phyloP scores from a whole-genome alignment of 768 basidiomycete genomes.

The Lactarius psammicola region DNA sequence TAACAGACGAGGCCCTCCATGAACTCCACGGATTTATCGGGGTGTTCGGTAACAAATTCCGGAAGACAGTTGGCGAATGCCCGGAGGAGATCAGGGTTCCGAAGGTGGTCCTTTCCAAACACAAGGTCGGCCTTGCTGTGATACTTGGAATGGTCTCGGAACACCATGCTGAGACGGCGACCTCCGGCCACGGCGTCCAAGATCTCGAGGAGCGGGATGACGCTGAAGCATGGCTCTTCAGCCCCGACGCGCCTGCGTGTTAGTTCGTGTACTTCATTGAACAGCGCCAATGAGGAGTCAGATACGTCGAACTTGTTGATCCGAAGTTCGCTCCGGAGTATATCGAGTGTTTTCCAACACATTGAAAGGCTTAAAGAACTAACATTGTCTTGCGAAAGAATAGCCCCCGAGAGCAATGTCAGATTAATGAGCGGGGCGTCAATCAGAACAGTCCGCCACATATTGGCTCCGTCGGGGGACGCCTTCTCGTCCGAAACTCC shows the following conservation, averaged over 20 bases:
- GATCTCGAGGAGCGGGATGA: neutral
- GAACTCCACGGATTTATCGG: neutral
- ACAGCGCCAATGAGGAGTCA: neutral
- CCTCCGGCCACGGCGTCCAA: neutral
- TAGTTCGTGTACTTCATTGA: neutral
- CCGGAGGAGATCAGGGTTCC: constrained; percentile 1
- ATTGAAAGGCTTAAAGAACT: neutral
- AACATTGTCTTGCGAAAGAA: neutral
- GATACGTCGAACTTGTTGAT: neutral
- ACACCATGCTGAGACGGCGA: neutral
- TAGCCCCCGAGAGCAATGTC: neutral
- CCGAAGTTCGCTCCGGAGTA: constrained; percentile 7
- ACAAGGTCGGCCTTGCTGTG: constrained; percentile 1
- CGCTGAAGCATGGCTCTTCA: constrained; percentile 2
- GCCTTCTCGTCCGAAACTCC: neutral
- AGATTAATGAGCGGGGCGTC: constrained; percentile 18
- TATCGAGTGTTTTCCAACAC: constrained; percentile 18
- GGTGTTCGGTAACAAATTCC: neutral
- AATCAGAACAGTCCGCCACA: neutral
- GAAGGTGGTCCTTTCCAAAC: constrained; percentile 13
- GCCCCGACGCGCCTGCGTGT: neutral
- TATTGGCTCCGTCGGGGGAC: neutral
- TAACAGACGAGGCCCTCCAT: constrained; percentile 6
- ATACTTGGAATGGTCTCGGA: neutral
- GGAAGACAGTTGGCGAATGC: constrained; percentile 18